Evolutionary conservation across 2,329 filamentous ascomycete species (phyloP).

Genomic region (Ophiostoma populinum): DNA sequence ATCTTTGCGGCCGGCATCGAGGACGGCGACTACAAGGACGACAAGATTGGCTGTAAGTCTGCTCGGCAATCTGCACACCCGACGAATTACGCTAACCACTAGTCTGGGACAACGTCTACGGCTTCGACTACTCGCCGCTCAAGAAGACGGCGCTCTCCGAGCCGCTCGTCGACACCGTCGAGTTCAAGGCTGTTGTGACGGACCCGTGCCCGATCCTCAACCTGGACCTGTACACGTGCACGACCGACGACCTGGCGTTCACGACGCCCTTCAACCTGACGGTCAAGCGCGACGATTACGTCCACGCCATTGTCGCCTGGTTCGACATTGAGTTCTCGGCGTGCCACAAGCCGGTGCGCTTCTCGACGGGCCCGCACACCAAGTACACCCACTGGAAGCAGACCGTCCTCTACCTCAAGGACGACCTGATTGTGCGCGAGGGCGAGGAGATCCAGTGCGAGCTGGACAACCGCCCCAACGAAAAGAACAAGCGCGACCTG

Average conservation of each 20-base stretch:
- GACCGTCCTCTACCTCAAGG: conserved; percentile 93
- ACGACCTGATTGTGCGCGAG: conserved; percentile 80
- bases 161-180: conserved; percentile 92
- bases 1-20: conserved; percentile 96
- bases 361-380: conserved; percentile 92
- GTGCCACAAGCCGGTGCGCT: conserved; percentile 94
- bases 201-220: conserved; percentile 74
- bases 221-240: conserved; percentile 87
- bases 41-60: conserved; percentile 92
- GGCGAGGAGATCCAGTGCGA: conserved; percentile 62
- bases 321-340: conserved; percentile 98
- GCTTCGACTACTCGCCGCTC: conserved; percentile 88
- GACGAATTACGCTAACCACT: neutral
- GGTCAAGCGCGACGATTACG: conserved; percentile 75
- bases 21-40: conserved; percentile 98
- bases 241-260: conserved; percentile 69
- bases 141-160: conserved; percentile 89
- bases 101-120: conserved; percentile 99
- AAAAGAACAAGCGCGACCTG: conserved; percentile 85
- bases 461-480: conserved; percentile 72
- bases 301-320: conserved; percentile 94
- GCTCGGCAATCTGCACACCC: neutral
- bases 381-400: conserved; percentile 99
- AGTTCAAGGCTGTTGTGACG: conserved; percentile 91
- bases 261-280: conserved; percentile 57